Evolutionary conservation across 345 rosid genomes (phyloP).

Genomic region (Populus nigra): DNA sequence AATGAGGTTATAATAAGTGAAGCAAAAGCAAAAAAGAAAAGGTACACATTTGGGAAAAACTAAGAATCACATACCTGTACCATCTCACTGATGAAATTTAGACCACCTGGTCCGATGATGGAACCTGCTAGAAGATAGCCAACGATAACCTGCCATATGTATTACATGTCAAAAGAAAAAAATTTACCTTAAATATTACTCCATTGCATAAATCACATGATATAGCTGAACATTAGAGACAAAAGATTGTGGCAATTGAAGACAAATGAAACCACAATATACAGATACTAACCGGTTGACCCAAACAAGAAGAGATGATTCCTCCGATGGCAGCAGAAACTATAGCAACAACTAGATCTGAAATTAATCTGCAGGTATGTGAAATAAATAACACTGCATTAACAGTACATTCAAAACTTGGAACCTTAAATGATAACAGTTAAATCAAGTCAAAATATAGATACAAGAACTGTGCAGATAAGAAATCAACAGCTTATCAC

Average conservation of each 20-base stretch:
- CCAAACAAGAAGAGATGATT: conserved; percentile 86
- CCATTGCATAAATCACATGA: conserved; percentile 14
- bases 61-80: conserved; percentile 67
- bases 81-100: conserved; percentile 95
- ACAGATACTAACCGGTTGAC: conserved; percentile 83
- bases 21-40: conserved; percentile 1
- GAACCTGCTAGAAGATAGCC: conserved; percentile 99
- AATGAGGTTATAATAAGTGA: background rate
- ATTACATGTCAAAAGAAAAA: conserved; percentile 1
- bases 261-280: conserved; percentile 13
- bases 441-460: conserved; percentile 1
- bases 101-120: conserved; percentile 93
- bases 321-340: conserved; percentile 99
- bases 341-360: conserved; percentile 91
- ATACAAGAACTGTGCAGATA: background rate
- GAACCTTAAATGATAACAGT: background rate
- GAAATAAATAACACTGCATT: background rate
- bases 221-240: conserved; percentile 3
- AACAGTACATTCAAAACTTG: background rate
- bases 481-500: background rate
- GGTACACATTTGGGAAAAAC: background rate
- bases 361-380: conserved; percentile 66
- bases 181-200: background rate
- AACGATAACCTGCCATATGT: conserved; percentile 66
- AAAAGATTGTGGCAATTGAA: conserved; percentile 11